A percentile compares a stretch with the other conserved stretches of the same genome.
These are phyloP conservation scores for Flaveria floridana DNA, from an alignment of 140 eudicot genomes.

Conservation along the genomic window DNA sequence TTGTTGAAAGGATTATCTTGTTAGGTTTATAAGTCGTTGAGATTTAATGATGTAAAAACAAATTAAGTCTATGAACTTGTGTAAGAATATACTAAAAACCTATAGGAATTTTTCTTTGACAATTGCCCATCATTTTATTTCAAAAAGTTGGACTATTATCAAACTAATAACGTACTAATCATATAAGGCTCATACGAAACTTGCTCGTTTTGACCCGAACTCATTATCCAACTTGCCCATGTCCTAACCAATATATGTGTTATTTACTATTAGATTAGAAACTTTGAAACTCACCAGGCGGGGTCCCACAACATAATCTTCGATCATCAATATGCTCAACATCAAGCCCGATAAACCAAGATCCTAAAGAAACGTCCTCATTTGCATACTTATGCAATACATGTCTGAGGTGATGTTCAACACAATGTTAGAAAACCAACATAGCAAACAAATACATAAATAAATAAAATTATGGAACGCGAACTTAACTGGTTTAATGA, in stretches of 20 bases:
- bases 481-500: slow-evolving; percentile 72
- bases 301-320: slow-evolving; percentile 86
- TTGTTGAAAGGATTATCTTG: too few relatives aligned
- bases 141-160: background rate
- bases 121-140: too few relatives aligned
- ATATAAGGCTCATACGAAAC: background rate
- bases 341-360: slow-evolving; percentile 92
- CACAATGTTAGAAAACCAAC: slow-evolving; percentile 16
- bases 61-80: too few relatives aligned
- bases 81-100: too few relatives aligned
- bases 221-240: background rate
- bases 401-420: slow-evolving; percentile 48
- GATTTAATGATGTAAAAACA: too few relatives aligned
- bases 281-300: slow-evolving; percentile 52
- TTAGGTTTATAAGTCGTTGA: too few relatives aligned
- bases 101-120: too few relatives aligned
- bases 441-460: background rate
- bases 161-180: background rate
- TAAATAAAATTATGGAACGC: background rate
- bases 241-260: background rate
- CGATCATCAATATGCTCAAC: slow-evolving; percentile 79
- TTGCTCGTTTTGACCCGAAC: background rate
- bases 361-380: slow-evolving; percentile 84
- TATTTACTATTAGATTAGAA: background rate
- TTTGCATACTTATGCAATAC: slow-evolving; percentile 83